Evolutionary conservation across 2,329 filamentous ascomycete species (phyloP), one percentile per base, ranked within the genome.

Genomic region (Aspergillus brasiliensis): DNA sequence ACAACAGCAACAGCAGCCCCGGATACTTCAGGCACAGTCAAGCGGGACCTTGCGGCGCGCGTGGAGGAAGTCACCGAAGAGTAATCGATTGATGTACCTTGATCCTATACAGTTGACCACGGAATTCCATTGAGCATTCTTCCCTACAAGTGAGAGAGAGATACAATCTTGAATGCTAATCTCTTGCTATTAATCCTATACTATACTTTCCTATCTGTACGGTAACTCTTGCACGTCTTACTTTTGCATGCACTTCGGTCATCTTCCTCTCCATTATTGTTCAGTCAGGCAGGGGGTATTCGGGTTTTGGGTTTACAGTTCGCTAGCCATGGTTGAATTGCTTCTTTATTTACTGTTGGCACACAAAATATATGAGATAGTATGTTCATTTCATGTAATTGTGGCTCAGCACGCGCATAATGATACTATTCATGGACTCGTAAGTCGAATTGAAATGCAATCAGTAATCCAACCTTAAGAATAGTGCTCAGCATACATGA

Each of bases 61-160:
- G 80, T 82, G 17, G 81, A 83, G 65, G 81, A 82, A 60, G 77
- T 69, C 2, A 67, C 71, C 19, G 75, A 78, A 17, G 76, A 78
- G 65, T 78, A 71, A 63, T 57, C 15, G 4, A 25, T 25, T 25
- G 25, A 5, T 34, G 31, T 34, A 27, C 15, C 8, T 19, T 40
- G 17, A 34, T 27, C 6, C 4, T 5, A 55, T 60, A 52, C 40
- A 55, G n/a, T 17, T 51, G 17, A 17, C 23, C 46, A 23, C 51
- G 34, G 51, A 52, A 13, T 8, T 7, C 21, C 28, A 34, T 34
- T 34, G 31, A 34, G 0, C 31, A 34, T 52, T 37, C 8, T 19
- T 38, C 51, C 10, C 19, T 44, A 23, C 6, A 7, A 0, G 11
- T 44, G 40, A 13, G 19, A 10, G 34, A 38, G 19, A 44, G 19